Evolutionary conservation across 1,139 yeast genomes (phyloP).

Genomic region (Kurtzmaniella quercitrusa): DNA sequence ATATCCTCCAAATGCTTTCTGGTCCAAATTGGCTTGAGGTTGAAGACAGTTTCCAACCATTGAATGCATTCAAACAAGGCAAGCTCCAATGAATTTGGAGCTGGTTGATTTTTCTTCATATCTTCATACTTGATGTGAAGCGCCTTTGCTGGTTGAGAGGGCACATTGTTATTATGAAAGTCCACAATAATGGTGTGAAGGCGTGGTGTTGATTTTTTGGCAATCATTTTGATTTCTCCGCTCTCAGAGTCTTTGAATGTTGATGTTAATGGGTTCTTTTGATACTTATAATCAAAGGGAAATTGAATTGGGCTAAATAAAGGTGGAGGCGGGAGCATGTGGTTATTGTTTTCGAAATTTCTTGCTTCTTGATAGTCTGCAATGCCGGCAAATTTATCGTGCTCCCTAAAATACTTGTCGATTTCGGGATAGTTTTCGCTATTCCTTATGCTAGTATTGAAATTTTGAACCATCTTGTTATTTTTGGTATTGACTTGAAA

Average conservation of each 20-base stretch:
- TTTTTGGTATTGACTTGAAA: conserved; percentile 70
- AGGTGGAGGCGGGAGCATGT: conserved; percentile 85
- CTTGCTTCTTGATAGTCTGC: conserved; percentile 26
- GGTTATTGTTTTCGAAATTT: conserved; percentile 38
- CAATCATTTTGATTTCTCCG: conserved; percentile 46
- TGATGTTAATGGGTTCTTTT: conserved; percentile 46
- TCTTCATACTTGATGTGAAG: conserved; percentile 31
- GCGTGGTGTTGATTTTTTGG: conserved; percentile 35
- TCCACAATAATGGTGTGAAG: conserved; percentile 46
- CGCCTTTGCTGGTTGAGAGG: conserved; percentile 32
- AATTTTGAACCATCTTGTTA: conserved; percentile 44
- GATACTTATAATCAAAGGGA: conserved; percentile 61
- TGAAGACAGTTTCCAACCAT: conserved; percentile 53
- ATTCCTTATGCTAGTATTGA: conserved; percentile 22
- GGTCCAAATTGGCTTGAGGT: conserved; percentile 79
- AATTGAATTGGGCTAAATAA: conserved; percentile 69
- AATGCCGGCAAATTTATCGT: conserved; percentile 29
- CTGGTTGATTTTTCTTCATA: conserved; percentile 18
- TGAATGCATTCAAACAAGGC: conserved; percentile 47
- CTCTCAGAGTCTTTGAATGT: conserved; percentile 62
- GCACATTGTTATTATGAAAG: conserved; percentile 25
- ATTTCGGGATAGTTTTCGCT: conserved; percentile 31
- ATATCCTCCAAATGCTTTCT: conserved; percentile 68
- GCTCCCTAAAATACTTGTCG: conserved; percentile 39
- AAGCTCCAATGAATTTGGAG: conserved; percentile 25